Evolutionary conservation across 352 stramenopile species (phyloP).

Genomic region (Phytophthora foliorum): DNA sequence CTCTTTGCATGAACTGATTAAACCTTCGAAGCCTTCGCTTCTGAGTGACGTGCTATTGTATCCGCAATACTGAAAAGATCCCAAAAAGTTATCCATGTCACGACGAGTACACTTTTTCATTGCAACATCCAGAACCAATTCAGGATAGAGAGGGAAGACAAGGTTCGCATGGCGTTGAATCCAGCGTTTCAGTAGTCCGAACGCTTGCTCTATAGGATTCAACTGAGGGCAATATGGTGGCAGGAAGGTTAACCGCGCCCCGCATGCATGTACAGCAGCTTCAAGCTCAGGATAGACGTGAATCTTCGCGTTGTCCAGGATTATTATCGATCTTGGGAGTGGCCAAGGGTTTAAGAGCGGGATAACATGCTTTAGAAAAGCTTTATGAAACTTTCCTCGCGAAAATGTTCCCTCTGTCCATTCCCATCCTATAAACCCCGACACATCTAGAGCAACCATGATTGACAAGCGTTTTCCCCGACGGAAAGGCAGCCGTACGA

Average conservation of each 20-base stretch:
- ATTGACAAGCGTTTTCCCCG: not conserved
- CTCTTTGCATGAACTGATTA: not conserved
- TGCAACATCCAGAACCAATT: not conserved
- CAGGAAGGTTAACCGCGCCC: not conserved
- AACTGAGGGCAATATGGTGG: not conserved
- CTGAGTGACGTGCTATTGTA: not conserved
- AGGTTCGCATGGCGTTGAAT: not conserved
- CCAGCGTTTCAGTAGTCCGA: not conserved
- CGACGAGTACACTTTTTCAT: not conserved
- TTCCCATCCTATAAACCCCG: not conserved
- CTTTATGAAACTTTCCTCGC: not conserved
- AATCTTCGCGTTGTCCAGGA: not conserved
- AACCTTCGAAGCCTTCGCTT: not conserved
- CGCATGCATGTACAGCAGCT: not conserved
- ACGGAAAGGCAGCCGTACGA: not conserved
- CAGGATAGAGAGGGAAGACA: not conserved
- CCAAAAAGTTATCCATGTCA: not conserved
- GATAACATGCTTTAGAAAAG: not conserved
- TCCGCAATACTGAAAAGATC: not conserved
- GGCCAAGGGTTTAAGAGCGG: not conserved
- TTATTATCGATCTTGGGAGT: not conserved
- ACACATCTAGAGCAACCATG: not conserved
- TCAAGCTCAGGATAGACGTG: not conserved
- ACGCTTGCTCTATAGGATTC: not conserved
- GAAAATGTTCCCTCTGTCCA: not conserved